Evolutionary conservation across 1,284 basidiomycete species (phyloP).

Genomic region (Golubevia sp.): DNA sequence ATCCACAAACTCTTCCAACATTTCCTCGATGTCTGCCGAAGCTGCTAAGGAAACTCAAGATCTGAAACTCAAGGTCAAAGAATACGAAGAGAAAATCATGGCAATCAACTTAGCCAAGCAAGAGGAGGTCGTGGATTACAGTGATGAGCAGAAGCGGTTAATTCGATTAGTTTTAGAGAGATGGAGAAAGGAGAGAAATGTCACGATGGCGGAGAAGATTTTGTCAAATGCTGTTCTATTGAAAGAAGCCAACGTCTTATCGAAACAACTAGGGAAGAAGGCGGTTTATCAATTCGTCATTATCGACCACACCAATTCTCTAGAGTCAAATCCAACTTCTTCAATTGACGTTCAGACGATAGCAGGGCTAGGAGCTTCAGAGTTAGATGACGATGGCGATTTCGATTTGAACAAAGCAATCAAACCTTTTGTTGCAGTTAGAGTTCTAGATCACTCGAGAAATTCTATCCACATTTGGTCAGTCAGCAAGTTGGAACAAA

Average conservation of each 20-base stretch:
- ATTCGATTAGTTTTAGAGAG: neutral
- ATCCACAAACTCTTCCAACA: slow-evolving; percentile 2
- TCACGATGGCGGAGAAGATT: slow-evolving; percentile 84
- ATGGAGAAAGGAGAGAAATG: too few relatives aligned
- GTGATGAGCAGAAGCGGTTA: slow-evolving; percentile 20
- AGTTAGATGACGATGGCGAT: slow-evolving; percentile 75
- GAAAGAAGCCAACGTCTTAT: slow-evolving; percentile 81
- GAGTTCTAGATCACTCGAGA: slow-evolving; percentile 70
- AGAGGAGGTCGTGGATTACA: slow-evolving; percentile 17
- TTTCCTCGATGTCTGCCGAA: slow-evolving; percentile 9
- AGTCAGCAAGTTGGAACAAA: slow-evolving; percentile 81
- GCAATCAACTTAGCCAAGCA: slow-evolving; percentile 18
- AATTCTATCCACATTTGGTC: slow-evolving; percentile 70
- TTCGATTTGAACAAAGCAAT: slow-evolving; percentile 28
- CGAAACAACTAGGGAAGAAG: slow-evolving; percentile 71
- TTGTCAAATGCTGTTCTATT: slow-evolving; percentile 82
- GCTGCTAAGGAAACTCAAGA: slow-evolving; percentile 25
- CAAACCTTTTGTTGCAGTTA: slow-evolving; percentile 80
- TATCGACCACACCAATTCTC: slow-evolving; percentile 79
- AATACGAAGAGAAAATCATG: slow-evolving; percentile 43
- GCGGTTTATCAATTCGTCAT: slow-evolving; percentile 91
- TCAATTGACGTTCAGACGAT: slow-evolving; percentile 75
- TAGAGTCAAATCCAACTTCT: slow-evolving; percentile 78
- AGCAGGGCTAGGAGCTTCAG: slow-evolving; percentile 73
- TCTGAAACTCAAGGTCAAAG: slow-evolving; percentile 38